Base-by-base conservation (phyloP, 306 rosid species). In the Datisca glomerata region DNA sequence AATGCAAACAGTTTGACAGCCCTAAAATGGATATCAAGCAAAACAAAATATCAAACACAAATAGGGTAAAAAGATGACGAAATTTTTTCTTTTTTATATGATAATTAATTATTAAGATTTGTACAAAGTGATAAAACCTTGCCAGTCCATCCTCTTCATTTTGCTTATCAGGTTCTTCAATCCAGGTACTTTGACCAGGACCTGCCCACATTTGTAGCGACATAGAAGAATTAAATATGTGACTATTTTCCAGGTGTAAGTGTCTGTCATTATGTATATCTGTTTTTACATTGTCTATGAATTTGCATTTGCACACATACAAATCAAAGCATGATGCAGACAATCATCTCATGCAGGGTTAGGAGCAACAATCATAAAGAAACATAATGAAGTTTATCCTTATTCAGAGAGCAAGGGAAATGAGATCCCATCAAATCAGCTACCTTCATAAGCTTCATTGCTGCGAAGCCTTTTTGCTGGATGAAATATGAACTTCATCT, bases 1-100 rank as follows among this genome's bases (percentile, higher is more conserved):
- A 56, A 47, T 19, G 74, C 66, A 7, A 89, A 78, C 57, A 84
- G 60, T 61, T 80, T 77, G 52, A 78, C 77, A 33, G 70, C 85
- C 86, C 98, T 87, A 49, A 60, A 59, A 64, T 48, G 51, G 61
- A 14, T 24, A 39, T 13, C 5, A 41, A 70, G 53, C 35, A 19
- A 41, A 40, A 58, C 41, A 29, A 61, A 21, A 36, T n/a, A n/a
- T 31, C 41, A 68, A 27, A 35, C 59, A 41, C 38, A 39, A 54
- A 21, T n/a, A 29, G 40, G 55, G 24, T 23, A 13, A 8, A 18
- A 41, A 38, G 24, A 36, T 16, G 37, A 24, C 17, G 43, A 18
- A 38, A 37, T 12, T 53, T 20, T 43, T 39, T 35, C 23, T 42
- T 43, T 19, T 46, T 29, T 41, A 31, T 28, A 22, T 43, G 47